These are phyloP conservation scores for Pseudocercospora pini-densiflorae DNA, from an alignment of 2,329 filamentous ascomycete species.

Conservation along the genomic window DNA sequence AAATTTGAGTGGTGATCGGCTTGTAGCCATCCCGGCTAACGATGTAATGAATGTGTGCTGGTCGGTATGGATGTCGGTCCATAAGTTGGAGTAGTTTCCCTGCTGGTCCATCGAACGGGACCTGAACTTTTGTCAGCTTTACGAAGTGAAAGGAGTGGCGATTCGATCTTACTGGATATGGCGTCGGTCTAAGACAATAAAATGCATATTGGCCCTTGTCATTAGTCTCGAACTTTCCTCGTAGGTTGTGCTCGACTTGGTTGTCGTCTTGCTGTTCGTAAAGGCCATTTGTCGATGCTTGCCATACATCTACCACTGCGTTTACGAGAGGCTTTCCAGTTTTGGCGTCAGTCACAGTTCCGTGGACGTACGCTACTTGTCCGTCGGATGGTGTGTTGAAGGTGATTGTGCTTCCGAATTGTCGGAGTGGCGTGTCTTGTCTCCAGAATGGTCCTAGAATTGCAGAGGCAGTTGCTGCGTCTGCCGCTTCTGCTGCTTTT, in stretches of 20 bases:
- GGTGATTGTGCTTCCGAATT: slow-evolving; percentile 72
- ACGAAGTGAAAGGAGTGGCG: not conserved
- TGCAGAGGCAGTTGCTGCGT: slow-evolving; percentile 69
- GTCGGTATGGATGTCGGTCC: slow-evolving; percentile 65
- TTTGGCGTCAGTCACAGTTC: slow-evolving; percentile 60
- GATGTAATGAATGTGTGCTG: slow-evolving; percentile 64
- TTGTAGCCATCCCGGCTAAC: slow-evolving; percentile 60
- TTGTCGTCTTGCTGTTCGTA: slow-evolving; percentile 73
- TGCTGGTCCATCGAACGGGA: slow-evolving; percentile 28
- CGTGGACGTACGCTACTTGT: slow-evolving; percentile 68
- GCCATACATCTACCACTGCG: slow-evolving; percentile 77
- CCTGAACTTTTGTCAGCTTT: not conserved
- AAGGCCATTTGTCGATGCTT: slow-evolving; percentile 71
- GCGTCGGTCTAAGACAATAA: slow-evolving; percentile 32
- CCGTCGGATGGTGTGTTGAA: slow-evolving; percentile 53
- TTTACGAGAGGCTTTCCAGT: slow-evolving; percentile 68
- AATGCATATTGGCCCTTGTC: slow-evolving; percentile 29
- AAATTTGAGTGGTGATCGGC: slow-evolving; percentile 64
- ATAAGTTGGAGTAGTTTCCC: slow-evolving; percentile 62
- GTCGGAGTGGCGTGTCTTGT: slow-evolving; percentile 68
- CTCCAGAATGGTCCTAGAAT: slow-evolving; percentile 89
- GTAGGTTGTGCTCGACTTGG: slow-evolving; percentile 74
- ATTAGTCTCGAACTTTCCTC: slow-evolving; percentile 73
- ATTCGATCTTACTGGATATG: slow-evolving; percentile 22
- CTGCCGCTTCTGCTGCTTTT: slow-evolving; percentile 56